phyloP scores from a whole-genome alignment of 2,329 filamentous ascomycete species.

The Exophiala aquamarina region DNA sequence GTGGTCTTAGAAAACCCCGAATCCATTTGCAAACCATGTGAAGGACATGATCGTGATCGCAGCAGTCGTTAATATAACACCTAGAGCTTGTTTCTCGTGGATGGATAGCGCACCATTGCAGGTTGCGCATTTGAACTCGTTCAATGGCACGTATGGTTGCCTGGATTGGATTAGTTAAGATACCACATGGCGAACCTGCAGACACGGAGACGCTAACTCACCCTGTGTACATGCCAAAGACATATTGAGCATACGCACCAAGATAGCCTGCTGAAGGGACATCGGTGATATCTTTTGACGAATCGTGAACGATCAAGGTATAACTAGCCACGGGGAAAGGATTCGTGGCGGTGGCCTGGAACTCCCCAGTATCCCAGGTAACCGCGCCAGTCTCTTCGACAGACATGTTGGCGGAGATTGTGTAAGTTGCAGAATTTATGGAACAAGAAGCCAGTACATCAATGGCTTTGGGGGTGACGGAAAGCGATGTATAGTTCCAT shows the following conservation, averaged over 20 bases:
- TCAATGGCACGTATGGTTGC: conserved; percentile 27
- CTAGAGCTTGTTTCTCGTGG: conserved; percentile 56
- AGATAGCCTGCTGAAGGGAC: conserved; percentile 57
- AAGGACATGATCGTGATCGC: conserved; percentile 60
- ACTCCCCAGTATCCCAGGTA: conserved; percentile 61
- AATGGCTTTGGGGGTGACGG: conserved; percentile 57
- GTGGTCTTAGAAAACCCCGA: conserved; percentile 33
- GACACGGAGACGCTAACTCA: conserved; percentile 39
- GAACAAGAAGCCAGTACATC: conserved; percentile 64
- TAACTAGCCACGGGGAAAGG: conserved; percentile 61
- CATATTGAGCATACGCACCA: conserved; percentile 50
- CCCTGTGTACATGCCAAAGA: conserved; percentile 64
- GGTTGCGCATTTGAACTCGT: conserved; percentile 57
- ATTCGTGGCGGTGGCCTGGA: conserved; percentile 48
- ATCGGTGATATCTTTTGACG: conserved; percentile 52
- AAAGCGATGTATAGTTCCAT: conserved; percentile 66
- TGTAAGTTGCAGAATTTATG: conserved; percentile 60
- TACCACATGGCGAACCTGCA: not conserved
- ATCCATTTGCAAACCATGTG: conserved; percentile 49
- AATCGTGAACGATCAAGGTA: conserved; percentile 63
- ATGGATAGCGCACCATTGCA: conserved; percentile 54
- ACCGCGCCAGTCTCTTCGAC: conserved; percentile 53
- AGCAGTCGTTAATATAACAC: conserved; percentile 56
- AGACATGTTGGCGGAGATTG: conserved; percentile 60
- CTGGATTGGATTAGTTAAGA: conserved; percentile 3